Conservation (phyloP, 2,329 filamentous ascomycete genomes). For the Nigrograna mackinnonii region DNA sequence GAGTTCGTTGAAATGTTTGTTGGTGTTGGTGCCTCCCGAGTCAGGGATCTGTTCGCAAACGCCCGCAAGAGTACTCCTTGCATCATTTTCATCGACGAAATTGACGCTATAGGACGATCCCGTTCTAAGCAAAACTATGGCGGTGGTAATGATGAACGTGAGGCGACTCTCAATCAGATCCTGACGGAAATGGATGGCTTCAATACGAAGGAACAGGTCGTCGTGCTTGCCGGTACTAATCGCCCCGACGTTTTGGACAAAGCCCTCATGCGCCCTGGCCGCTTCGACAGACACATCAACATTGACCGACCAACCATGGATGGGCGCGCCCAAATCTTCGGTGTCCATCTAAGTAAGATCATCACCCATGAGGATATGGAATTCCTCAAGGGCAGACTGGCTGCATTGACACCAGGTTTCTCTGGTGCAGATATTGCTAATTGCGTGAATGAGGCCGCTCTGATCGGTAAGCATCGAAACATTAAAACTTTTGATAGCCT, state of each 20-base stretch:
- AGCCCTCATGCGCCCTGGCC: slow-evolving; percentile 92
- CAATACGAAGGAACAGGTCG: slow-evolving; percentile 94
- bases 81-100: slow-evolving; percentile 99
- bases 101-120: slow-evolving; percentile 94
- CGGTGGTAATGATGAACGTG: slow-evolving; percentile 94
- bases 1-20: slow-evolving; percentile 99
- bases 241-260: slow-evolving; percentile 92
- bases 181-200: slow-evolving; percentile 99
- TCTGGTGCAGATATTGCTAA: slow-evolving; percentile 98
- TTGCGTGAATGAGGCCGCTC: slow-evolving; percentile 94
- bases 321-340: slow-evolving; percentile 93
- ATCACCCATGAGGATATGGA: slow-evolving; percentile 90
- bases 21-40: slow-evolving; percentile 93
- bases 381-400: slow-evolving; percentile 82
- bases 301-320: slow-evolving; percentile 98
- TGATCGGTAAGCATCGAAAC: slow-evolving; percentile 72
- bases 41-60: slow-evolving; percentile 91
- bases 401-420: slow-evolving; percentile 93
- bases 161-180: slow-evolving; percentile 97
- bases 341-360: slow-evolving; percentile 92
- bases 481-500: not conserved
- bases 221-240: slow-evolving; percentile 96
- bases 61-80: slow-evolving; percentile 95
- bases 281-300: slow-evolving; percentile 94
- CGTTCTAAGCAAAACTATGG: slow-evolving; percentile 81